Percentiles rank a stretch among this genome's conserved stretches.
Evolutionary conservation across 805 yeast genomes (phyloP).

Genomic region (Sugiyamaella valdiviana): DNA sequence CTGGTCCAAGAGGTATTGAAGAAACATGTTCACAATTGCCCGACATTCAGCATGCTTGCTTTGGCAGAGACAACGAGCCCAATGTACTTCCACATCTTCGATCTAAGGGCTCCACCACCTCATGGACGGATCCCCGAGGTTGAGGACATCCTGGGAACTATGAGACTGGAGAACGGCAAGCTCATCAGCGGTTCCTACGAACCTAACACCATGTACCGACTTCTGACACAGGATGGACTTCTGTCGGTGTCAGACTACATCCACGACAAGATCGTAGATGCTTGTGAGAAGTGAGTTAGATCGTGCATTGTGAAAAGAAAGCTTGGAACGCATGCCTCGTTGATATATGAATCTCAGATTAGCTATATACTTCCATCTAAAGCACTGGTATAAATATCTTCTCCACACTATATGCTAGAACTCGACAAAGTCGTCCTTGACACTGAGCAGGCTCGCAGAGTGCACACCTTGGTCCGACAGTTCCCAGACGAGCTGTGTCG

Average conservation of each 20-base stretch:
- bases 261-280: slow-evolving; percentile 1
- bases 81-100: slow-evolving; percentile 63
- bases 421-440: slow-evolving; percentile 42
- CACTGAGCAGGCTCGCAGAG: slow-evolving; percentile 37
- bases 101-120: slow-evolving; percentile 57
- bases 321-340: not conserved
- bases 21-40: slow-evolving; percentile 26
- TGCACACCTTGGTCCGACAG: slow-evolving; percentile 30
- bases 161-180: slow-evolving; percentile 52
- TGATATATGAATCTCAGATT: not conserved
- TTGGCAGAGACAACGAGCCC: slow-evolving; percentile 34
- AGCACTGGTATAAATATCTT: not conserved
- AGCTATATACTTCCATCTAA: not conserved
- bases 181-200: slow-evolving; percentile 54
- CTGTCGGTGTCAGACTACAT: slow-evolving; percentile 48
- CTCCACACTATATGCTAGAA: slow-evolving; percentile 14
- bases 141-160: slow-evolving; percentile 66
- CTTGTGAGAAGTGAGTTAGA: not conserved
- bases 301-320: not conserved
- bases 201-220: slow-evolving; percentile 51
- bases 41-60: slow-evolving; percentile 26
- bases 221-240: slow-evolving; percentile 45
- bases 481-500: slow-evolving; percentile 34
- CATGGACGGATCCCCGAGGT: slow-evolving; percentile 64
- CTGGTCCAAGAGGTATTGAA: slow-evolving; percentile 21